A percentile compares a stretch with the other conserved stretches of the same genome.
Evolutionary conservation across 305 asterid genomes (phyloP).

Genomic region (Stenogyne calaminthoides): DNA sequence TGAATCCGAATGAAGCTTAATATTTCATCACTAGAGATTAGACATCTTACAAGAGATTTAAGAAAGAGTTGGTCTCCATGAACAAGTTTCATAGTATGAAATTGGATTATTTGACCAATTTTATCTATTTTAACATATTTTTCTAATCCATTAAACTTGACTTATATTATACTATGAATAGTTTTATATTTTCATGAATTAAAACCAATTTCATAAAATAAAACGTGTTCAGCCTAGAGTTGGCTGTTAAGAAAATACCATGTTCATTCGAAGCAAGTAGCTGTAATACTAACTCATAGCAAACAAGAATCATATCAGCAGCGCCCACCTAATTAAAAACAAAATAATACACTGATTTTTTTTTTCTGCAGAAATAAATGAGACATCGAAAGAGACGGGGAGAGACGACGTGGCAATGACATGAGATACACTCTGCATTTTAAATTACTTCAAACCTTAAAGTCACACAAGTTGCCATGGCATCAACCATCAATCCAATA

Average conservation of each 20-base stretch:
- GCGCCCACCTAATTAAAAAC: background rate
- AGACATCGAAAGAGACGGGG: background rate
- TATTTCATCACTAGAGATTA: background rate
- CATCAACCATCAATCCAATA: conserved; percentile 6
- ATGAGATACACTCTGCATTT: conserved; percentile 4
- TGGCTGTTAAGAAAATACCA: too few relatives aligned
- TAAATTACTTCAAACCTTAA: background rate
- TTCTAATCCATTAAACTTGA: too few relatives aligned
- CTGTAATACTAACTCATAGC: background rate
- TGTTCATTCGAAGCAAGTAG: too few relatives aligned
- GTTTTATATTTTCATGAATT: too few relatives aligned
- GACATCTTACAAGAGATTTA: background rate
- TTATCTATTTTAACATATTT: too few relatives aligned
- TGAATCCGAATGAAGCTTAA: too few relatives aligned
- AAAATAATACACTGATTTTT: background rate
- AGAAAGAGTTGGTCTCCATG: too few relatives aligned
- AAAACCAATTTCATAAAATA: too few relatives aligned
- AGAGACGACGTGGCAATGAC: conserved; percentile 16
- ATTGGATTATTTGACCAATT: too few relatives aligned
- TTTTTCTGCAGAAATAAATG: conserved; percentile 3
- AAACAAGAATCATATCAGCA: background rate
- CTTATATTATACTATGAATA: too few relatives aligned
- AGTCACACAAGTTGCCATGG: conserved; percentile 1
- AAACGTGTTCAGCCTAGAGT: too few relatives aligned
- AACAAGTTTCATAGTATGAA: too few relatives aligned